Percentiles rank a stretch among this genome's conserved stretches.
Conservation (phyloP, 2,329 filamentous ascomycete species). For the Fusarium praegraminearum region DNA sequence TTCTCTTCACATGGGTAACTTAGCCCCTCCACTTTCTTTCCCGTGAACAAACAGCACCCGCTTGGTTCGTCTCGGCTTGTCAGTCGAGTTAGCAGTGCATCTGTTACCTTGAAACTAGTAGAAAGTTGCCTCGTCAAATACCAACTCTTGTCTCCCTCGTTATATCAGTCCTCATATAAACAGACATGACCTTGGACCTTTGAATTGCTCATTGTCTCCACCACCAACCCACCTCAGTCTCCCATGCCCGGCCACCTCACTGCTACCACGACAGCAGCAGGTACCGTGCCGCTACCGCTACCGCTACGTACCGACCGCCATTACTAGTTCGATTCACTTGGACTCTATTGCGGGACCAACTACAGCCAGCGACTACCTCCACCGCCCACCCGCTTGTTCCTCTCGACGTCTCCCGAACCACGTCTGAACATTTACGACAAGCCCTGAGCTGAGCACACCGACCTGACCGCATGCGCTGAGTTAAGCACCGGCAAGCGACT, state of each 20-base stretch:
- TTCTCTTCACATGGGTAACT: conserved; percentile 14
- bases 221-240: conserved; percentile 32
- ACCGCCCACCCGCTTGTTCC: conserved; percentile 45
- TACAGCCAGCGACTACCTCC: conserved; percentile 39
- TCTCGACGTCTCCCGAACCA: conserved; percentile 44
- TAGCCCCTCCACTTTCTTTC: conserved; percentile 33
- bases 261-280: conserved; percentile 31
- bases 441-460: conserved; percentile 34
- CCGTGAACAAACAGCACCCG: conserved; percentile 23
- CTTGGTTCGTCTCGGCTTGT: conserved; percentile 7
- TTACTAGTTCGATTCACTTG: conserved; percentile 35
- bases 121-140: background rate
- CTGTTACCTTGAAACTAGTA: background rate
- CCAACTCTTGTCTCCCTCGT: background rate
- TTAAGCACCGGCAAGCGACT: conserved; percentile 31
- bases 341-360: conserved; percentile 36
- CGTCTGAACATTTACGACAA: conserved; percentile 40
- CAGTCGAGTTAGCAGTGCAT: conserved; percentile 1
- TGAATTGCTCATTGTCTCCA: conserved; percentile 40
- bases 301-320: conserved; percentile 36
- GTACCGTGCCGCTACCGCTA: conserved; percentile 33
- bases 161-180: background rate
- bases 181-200: conserved; percentile 40
- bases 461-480: conserved; percentile 33
- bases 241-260: conserved; percentile 24